Conservation (phyloP, 2,329 filamentous ascomycete genomes). For the Alternaria solani region DNA sequence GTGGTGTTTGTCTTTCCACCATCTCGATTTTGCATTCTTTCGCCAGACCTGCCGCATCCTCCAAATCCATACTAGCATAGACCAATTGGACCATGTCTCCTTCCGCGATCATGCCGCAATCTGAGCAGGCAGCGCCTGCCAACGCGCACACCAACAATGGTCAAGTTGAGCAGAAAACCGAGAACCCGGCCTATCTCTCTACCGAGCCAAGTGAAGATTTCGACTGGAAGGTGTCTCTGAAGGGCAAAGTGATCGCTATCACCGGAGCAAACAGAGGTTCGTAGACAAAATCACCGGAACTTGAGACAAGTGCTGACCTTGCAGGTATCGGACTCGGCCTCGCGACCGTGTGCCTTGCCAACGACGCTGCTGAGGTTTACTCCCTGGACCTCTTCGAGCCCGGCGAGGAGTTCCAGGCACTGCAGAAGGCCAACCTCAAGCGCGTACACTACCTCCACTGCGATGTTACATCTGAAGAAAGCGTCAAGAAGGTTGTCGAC, state of each 20-base stretch:
- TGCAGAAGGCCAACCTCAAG: constrained; percentile 54
- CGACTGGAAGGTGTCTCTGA: constrained; percentile 57
- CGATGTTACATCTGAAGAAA: constrained; percentile 60
- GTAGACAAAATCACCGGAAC: constrained; percentile 44
- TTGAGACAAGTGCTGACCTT: not conserved
- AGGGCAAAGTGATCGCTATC: constrained; percentile 52
- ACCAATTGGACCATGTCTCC: constrained; percentile 37
- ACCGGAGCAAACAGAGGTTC: constrained; percentile 27
- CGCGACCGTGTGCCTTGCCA: constrained; percentile 57
- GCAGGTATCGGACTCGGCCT: constrained; percentile 52
- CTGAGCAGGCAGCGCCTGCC: constrained; percentile 25
- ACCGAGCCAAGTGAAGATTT: constrained; percentile 56
- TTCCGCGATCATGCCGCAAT: constrained; percentile 33
- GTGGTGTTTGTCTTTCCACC: constrained; percentile 10
- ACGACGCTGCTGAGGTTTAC: constrained; percentile 58
- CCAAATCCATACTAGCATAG: constrained; percentile 4
- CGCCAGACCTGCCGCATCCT: constrained; percentile 23
- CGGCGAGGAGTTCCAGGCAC: constrained; percentile 56
- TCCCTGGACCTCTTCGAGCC: constrained; percentile 60
- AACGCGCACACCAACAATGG: constrained; percentile 21
- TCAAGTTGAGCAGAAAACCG: constrained; percentile 35
- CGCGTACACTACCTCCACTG: constrained; percentile 57
- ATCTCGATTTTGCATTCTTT: constrained; percentile 4
- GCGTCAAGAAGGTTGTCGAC: constrained; percentile 56
- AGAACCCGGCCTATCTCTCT: constrained; percentile 48